Conservation (phyloP, 257 asterid species). For the Petunia secreta region DNA sequence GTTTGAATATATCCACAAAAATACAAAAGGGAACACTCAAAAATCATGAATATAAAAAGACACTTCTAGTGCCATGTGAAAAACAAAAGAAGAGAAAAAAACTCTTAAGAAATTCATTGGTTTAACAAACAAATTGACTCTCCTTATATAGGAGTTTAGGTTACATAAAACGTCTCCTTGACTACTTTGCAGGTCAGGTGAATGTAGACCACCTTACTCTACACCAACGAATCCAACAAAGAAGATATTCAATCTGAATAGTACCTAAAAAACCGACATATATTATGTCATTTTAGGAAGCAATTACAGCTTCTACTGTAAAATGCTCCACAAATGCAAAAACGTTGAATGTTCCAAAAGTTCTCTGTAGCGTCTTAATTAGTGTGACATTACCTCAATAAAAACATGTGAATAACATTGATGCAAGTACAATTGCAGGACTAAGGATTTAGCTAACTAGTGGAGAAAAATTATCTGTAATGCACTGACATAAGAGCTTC, state of each 20-base stretch:
- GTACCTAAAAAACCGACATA: neutral
- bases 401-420: neutral
- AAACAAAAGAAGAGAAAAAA: neutral
- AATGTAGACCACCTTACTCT: neutral
- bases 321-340: constrained; percentile 5
- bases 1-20: constrained; percentile 13
- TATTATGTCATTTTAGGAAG: neutral
- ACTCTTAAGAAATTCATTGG: neutral
- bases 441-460: neutral
- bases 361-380: neutral
- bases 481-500: constrained; percentile 12
- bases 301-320: neutral
- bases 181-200: too few species aligned
- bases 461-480: neutral
- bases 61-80: neutral
- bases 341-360: neutral
- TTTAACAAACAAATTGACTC: constrained; percentile 10
- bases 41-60: neutral
- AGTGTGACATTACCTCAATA: neutral
- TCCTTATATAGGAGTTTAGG: neutral
- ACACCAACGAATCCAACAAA: neutral
- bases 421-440: neutral
- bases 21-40: neutral
- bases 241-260: constrained; percentile 1
- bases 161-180: neutral